A percentile compares a stretch with the other conserved stretches of the same genome.
phyloP scores from a whole-genome alignment of 2,329 filamentous ascomycete species.

The Talaromyces atroroseus region DNA sequence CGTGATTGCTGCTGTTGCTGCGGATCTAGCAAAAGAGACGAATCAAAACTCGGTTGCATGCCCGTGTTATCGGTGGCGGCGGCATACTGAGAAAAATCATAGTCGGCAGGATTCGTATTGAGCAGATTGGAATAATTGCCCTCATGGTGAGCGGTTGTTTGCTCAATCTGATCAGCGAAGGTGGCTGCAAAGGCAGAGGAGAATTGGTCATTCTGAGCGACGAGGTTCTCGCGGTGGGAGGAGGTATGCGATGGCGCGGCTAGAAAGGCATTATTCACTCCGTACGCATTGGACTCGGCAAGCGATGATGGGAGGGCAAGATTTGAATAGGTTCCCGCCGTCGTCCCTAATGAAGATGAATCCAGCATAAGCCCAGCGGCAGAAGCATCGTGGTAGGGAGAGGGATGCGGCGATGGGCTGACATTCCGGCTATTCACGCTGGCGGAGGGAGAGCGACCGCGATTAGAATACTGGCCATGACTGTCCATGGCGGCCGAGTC shows the following conservation, averaged over 20 bases:
- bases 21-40: conserved; percentile 37
- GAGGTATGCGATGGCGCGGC: conserved; percentile 27
- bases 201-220: conserved; percentile 29
- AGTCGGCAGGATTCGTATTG: conserved; percentile 32
- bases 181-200: conserved; percentile 35
- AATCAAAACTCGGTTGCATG: conserved; percentile 31
- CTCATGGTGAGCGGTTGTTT: conserved; percentile 26
- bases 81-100: conserved; percentile 37
- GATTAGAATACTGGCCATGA: conserved; percentile 14
- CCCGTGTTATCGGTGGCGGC: conserved; percentile 23
- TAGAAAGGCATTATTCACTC: conserved; percentile 31
- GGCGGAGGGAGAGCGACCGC: conserved; percentile 33
- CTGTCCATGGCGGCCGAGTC: conserved; percentile 6
- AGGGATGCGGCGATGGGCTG: conserved; percentile 39
- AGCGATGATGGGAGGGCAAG: conserved; percentile 28
- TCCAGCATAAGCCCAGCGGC: conserved; percentile 29
- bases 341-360: conserved; percentile 26
- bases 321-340: conserved; percentile 25
- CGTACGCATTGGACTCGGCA: conserved; percentile 29
- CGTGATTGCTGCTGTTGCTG: conserved; percentile 33
- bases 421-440: conserved; percentile 36
- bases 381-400: conserved; percentile 31
- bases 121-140: conserved; percentile 37
- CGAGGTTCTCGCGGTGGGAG: conserved; percentile 27
- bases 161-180: conserved; percentile 32